phyloP scores from a whole-genome alignment of 2,329 filamentous ascomycete species.

The Neonectria faginata region DNA sequence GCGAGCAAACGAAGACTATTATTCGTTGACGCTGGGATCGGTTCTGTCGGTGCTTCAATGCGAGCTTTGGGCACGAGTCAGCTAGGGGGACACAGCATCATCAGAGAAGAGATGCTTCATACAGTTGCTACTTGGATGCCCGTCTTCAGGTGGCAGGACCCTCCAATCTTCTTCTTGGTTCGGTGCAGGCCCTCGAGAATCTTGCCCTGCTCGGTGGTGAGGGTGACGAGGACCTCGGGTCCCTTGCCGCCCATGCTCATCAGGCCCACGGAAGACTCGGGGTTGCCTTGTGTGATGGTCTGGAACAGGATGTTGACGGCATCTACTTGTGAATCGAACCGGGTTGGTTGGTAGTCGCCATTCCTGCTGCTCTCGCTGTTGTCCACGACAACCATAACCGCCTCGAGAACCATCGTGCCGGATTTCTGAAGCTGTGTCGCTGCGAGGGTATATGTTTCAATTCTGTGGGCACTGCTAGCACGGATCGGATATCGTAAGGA shows the following conservation, averaged over 20 bases:
- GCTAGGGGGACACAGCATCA: not conserved
- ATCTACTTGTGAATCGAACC: slow-evolving; percentile 96
- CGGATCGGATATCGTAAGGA: slow-evolving; percentile 12
- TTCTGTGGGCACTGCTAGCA: slow-evolving; percentile 17
- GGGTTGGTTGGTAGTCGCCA: slow-evolving; percentile 89
- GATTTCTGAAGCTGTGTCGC: slow-evolving; percentile 40
- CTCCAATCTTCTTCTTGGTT: slow-evolving; percentile 91
- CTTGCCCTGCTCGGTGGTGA: slow-evolving; percentile 96
- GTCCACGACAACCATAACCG: slow-evolving; percentile 99
- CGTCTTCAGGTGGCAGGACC: slow-evolving; percentile 87
- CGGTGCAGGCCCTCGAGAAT: slow-evolving; percentile 91
- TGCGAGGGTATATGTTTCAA: slow-evolving; percentile 13
- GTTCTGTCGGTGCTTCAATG: slow-evolving; percentile 97
- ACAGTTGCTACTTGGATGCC: slow-evolving; percentile 96
- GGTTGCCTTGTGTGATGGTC: slow-evolving; percentile 93
- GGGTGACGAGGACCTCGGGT: slow-evolving; percentile 95
- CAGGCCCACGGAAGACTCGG: slow-evolving; percentile 95
- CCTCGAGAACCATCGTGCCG: slow-evolving; percentile 95
- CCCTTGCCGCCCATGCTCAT: slow-evolving; percentile 99
- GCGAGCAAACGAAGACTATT: slow-evolving; percentile 96
- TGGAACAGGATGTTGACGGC: slow-evolving; percentile 96
- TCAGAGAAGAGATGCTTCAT: slow-evolving; percentile 54
- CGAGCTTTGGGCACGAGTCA: slow-evolving; percentile 71
- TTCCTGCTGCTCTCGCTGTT: slow-evolving; percentile 99
- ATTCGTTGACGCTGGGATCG: slow-evolving; percentile 97